A percentile compares a stretch with the other conserved stretches of the same genome.
These are phyloP conservation scores for Cruciata laevipes DNA, from an alignment of 257 asterid genomes.

Conservation along the genomic window DNA sequence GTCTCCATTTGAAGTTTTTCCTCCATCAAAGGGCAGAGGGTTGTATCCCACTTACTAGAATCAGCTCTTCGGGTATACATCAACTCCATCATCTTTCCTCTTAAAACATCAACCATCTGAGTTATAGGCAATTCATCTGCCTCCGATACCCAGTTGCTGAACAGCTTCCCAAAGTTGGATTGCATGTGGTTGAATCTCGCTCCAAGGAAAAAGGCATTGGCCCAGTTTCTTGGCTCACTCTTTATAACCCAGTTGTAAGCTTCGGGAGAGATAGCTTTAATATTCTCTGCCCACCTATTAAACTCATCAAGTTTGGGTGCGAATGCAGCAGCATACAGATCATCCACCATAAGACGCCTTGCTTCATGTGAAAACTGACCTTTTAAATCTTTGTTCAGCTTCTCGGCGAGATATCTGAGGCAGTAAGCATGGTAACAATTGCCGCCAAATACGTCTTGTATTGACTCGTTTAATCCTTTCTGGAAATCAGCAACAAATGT, in stretches of 20 bases:
- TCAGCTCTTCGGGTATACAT: conserved; percentile 68
- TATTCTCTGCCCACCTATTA: conserved; percentile 57
- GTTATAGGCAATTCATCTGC: conserved; percentile 92
- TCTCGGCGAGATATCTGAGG: conserved; percentile 87
- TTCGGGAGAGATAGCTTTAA: conserved; percentile 92
- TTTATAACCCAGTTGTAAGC: conserved; percentile 76
- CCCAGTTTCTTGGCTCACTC: conserved; percentile 94
- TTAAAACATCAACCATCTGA: conserved; percentile 89
- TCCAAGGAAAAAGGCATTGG: conserved; percentile 74
- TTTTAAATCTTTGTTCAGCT: conserved; percentile 79
- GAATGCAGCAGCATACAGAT: conserved; percentile 82
- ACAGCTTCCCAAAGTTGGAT: conserved; percentile 82
- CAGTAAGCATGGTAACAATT: conserved; percentile 87
- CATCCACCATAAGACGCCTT: conserved; percentile 92
- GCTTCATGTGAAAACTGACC: conserved; percentile 98
- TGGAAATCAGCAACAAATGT: conserved; percentile 90
- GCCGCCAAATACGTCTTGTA: conserved; percentile 66
- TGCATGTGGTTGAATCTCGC: conserved; percentile 82
- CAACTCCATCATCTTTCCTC: conserved; percentile 91
- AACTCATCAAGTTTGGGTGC: conserved; percentile 70
- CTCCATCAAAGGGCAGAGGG: conserved; percentile 77
- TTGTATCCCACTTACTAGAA: conserved; percentile 69
- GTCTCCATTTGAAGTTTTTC: conserved; percentile 73
- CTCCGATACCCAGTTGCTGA: conserved; percentile 91
- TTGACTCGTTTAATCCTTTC: conserved; percentile 70